A percentile compares a stretch with the other conserved stretches of the same genome.
Evolutionary conservation across 495 filamentous ascomycete species (phyloP).

Genomic region (Friedmanniomyces simplex): DNA sequence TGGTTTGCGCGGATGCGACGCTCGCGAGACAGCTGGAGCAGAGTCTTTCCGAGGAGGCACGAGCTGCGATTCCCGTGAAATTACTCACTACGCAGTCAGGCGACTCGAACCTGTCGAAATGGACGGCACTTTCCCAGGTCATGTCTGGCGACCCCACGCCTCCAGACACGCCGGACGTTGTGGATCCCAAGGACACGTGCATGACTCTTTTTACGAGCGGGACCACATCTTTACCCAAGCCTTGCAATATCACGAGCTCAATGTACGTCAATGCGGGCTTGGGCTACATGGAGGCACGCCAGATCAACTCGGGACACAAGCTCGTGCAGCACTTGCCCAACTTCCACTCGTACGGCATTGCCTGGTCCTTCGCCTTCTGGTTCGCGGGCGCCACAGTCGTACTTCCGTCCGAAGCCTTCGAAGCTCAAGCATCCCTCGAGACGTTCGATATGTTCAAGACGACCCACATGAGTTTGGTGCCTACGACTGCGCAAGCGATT

Average conservation of each 20-base stretch:
- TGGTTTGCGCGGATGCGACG: not conserved
- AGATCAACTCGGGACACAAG: conserved; percentile 17
- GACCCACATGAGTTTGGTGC: conserved; percentile 30
- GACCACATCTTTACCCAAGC: conserved; percentile 35
- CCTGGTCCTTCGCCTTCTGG: conserved; percentile 29
- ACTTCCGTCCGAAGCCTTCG: conserved; percentile 28
- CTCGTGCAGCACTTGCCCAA: conserved; percentile 29
- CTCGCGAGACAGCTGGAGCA: conserved; percentile 1
- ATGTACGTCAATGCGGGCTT: conserved; percentile 12
- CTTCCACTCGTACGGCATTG: conserved; percentile 34
- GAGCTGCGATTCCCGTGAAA: not conserved
- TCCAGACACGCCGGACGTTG: conserved; percentile 1
- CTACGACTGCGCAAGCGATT: conserved; percentile 32
- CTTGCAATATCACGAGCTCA: conserved; percentile 25
- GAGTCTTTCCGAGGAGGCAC: not conserved
- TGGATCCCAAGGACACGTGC: not conserved
- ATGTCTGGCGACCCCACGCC: conserved; percentile 10
- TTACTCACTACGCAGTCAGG: not conserved
- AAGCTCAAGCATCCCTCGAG: conserved; percentile 26
- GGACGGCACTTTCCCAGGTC: not conserved
- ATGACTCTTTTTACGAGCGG: conserved; percentile 37
- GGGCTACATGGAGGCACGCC: conserved; percentile 11
- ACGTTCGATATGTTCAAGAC: conserved; percentile 27
- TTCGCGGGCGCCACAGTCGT: conserved; percentile 29
- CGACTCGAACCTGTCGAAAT: not conserved